Base-by-base conservation (phyloP, 1,284 basidiomycete species). In the Mycosarcoma maydis region DNA sequence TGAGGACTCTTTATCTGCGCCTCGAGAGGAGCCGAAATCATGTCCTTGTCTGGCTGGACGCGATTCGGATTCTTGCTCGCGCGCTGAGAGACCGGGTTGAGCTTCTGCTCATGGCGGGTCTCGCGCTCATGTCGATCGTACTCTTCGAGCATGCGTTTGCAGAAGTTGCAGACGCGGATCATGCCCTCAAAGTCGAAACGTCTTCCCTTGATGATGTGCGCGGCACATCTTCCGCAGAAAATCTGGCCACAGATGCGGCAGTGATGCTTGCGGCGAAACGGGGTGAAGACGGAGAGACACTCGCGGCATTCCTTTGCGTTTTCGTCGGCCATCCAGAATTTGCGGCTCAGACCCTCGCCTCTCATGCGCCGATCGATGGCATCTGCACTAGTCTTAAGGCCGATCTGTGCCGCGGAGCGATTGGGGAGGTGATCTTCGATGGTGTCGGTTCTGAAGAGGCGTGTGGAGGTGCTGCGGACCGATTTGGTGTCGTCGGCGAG, bases 171-270 rank as follows among this genome's bases (percentile, higher is more conserved):
- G 11, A 94, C 90, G 56, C 95, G 88, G 53, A 98, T 87, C 87
- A 91, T 91, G 26, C 92, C 93, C 52, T 94, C 89, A 61, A 93
- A 90, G 6, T 93, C 93, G 78, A 96, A 98, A 2, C 93, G 88
- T n/a, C 89, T 87, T 7, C 92, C 94, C 65, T 94, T 92, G 82
- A 98, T 93, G 75, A 98, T 91, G 77, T 97, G 95, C n/a, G 93
- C 94, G 3, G 95, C 94, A 81, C 95, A 78, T 92, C 72, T 53
- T 34, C 70, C 61, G 62, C 81, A 82, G 37, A 81, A 82, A 42
- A 82, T 81, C 53, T 80, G 78, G 14, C 77, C 78, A 42, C 80
- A 81, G 48, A 79, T 75, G 24, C 80, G 77, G 56, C 80, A 81
- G 49, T 81, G 80, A 56, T 80, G 80, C 56, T 74, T 77, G 24